Conservation (phyloP, 2,329 filamentous ascomycete genomes). For the Shiraia bambusicola region DNA sequence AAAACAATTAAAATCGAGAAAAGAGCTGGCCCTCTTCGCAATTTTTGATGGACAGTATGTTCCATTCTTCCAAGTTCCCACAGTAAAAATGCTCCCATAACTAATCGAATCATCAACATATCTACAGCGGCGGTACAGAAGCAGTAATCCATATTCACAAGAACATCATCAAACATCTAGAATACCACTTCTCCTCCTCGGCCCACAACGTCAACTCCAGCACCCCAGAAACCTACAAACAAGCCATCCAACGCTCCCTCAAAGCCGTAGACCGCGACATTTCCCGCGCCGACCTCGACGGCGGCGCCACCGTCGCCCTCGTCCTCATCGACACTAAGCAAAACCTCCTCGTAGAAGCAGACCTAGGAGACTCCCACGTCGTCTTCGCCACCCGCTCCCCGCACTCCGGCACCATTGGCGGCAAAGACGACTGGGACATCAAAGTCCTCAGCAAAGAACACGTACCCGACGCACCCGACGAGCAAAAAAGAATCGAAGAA, state of each 20-base stretch:
- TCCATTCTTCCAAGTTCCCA: not conserved
- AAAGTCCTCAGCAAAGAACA: conserved; percentile 22
- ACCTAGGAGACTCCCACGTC: conserved; percentile 27
- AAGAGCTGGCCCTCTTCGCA: conserved; percentile 25
- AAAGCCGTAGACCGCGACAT: conserved; percentile 21
- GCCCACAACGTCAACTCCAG: conserved; percentile 7
- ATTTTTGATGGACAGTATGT: conserved; percentile 31
- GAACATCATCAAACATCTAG: conserved; percentile 21
- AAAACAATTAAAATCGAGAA: conserved; percentile 21
- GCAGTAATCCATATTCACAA: conserved; percentile 18
- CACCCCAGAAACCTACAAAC: conserved; percentile 21
- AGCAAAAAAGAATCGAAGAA: conserved; percentile 25
- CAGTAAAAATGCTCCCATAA: no score
- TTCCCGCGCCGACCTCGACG: conserved; percentile 17
- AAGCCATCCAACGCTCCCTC: conserved; percentile 25
- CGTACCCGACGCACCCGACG: conserved; percentile 17
- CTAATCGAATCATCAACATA: conserved; percentile 1
- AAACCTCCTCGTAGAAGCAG: conserved; percentile 22
- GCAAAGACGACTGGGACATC: conserved; percentile 20
- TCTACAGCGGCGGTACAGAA: conserved; percentile 20
- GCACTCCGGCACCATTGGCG: conserved; percentile 6
- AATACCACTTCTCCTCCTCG: conserved; percentile 17
- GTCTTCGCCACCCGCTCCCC: conserved; percentile 18
- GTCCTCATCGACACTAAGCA: conserved; percentile 25
- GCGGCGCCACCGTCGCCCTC: conserved; percentile 27